phyloP scores from a whole-genome alignment of 441 rosid genomes.

The Erodium moschatum region DNA sequence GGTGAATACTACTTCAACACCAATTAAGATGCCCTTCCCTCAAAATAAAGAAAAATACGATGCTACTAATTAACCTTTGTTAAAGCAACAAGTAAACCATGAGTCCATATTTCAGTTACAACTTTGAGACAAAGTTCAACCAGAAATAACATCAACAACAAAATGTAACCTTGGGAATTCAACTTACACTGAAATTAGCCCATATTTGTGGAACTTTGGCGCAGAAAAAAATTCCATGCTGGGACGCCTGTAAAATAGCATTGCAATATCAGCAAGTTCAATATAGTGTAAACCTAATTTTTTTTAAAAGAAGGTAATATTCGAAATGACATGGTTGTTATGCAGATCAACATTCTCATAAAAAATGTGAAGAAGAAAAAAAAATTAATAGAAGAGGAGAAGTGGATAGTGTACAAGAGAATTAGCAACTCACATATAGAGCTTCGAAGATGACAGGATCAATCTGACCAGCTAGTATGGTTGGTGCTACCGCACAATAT shows the following conservation, averaged over 20 bases:
- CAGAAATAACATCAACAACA: constrained; percentile 5
- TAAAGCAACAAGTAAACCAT: background rate
- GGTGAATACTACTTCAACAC: too few species aligned
- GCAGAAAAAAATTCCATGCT: constrained; percentile 79
- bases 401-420: constrained; percentile 5
- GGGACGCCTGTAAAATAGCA: constrained; percentile 60
- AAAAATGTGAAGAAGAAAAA: background rate
- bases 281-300: constrained; percentile 6
- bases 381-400: background rate
- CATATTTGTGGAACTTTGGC: constrained; percentile 90
- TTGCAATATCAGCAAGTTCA: constrained; percentile 11
- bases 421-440: constrained; percentile 54
- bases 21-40: too few species aligned
- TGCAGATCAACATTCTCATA: background rate
- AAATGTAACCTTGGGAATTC: background rate
- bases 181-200: constrained; percentile 73
- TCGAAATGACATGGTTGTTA: background rate
- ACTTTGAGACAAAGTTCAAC: background rate
- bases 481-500: constrained; percentile 82
- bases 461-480: constrained; percentile 69
- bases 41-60: background rate
- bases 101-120: background rate
- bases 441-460: constrained; percentile 79
- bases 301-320: background rate
- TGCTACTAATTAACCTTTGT: background rate